phyloP scores from a whole-genome alignment of 305 asterid genomes.

The Fraxinus nigra region DNA sequence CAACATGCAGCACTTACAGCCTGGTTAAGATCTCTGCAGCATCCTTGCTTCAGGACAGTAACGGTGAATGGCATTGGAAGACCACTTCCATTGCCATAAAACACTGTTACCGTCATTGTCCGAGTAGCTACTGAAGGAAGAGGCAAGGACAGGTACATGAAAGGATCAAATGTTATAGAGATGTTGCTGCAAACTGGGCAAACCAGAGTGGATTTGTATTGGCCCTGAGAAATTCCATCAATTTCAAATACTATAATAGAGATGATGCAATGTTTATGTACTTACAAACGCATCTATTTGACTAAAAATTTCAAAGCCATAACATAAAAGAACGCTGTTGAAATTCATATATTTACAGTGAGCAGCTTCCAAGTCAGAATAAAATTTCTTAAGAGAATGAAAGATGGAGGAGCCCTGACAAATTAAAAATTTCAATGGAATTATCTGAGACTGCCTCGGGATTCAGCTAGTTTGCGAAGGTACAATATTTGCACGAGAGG shows the following conservation, averaged over 20 bases:
- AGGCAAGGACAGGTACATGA: constrained; percentile 94
- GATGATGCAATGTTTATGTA: not conserved
- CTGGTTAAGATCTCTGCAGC: constrained; percentile 69
- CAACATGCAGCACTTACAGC: constrained; percentile 66
- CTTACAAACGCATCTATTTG: not conserved
- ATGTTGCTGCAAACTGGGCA: constrained; percentile 81
- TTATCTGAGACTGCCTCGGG: not conserved
- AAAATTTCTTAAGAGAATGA: not conserved
- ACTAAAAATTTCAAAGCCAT: not conserved
- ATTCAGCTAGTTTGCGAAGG: not conserved
- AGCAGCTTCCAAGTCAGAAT: not conserved
- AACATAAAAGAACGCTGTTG: not conserved
- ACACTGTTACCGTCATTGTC: constrained; percentile 67
- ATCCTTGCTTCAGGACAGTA: constrained; percentile 70
- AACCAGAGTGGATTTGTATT: constrained; percentile 87
- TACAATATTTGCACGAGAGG: not conserved
- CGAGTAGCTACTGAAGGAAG: constrained; percentile 89
- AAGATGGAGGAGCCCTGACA: not conserved
- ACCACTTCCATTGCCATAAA: constrained; percentile 83
- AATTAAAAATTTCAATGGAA: not conserved
- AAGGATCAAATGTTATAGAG: constrained; percentile 92
- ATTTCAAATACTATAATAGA: constrained; percentile 17
- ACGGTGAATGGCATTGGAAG: constrained; percentile 93
- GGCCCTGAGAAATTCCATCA: constrained; percentile 59
- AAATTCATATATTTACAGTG: not conserved